Conservation (phyloP, 2,329 filamentous ascomycete species). For the Nothopassalora personata region DNA sequence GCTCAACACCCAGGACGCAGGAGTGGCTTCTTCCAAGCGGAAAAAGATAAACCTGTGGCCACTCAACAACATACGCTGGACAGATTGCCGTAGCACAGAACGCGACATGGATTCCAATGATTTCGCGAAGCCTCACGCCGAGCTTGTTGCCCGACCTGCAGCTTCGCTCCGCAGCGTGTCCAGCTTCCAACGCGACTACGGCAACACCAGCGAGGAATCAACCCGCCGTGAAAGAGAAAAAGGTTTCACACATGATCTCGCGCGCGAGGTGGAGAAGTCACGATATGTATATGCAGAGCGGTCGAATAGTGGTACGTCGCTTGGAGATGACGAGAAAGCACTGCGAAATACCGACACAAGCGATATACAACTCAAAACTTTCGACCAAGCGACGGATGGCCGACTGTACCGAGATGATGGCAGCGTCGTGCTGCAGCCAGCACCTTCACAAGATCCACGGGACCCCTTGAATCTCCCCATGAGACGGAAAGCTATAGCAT, state of each 20-base stretch:
- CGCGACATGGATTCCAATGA: not conserved
- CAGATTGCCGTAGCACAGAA: not conserved
- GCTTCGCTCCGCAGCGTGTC: not conserved
- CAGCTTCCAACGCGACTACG: not conserved
- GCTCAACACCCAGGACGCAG: not conserved
- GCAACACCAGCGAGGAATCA: not conserved
- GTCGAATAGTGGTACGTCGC: not conserved
- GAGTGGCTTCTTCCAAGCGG: not conserved
- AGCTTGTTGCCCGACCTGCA: not conserved
- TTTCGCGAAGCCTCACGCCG: not conserved
- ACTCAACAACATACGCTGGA: not conserved
- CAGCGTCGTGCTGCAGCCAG: slow-evolving; percentile 5
- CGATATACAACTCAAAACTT: slow-evolving; percentile 4
- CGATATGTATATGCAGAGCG: not conserved
- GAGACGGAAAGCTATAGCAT: slow-evolving; percentile 13
- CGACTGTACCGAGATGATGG: slow-evolving; percentile 4
- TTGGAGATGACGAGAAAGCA: not conserved
- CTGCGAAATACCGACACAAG: not conserved
- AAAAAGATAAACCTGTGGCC: not conserved
- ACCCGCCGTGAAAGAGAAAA: not conserved
- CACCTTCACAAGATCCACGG: slow-evolving; percentile 13
- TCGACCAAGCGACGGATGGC: slow-evolving; percentile 3
- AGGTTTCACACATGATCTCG: not conserved
- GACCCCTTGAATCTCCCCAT: slow-evolving; percentile 18
- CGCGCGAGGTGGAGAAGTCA: not conserved